Percentiles rank a stretch among this genome's conserved stretches.
Evolutionary conservation across 2,329 filamentous ascomycete species (phyloP).

Genomic region (Arthrobotrys entomopaga): DNA sequence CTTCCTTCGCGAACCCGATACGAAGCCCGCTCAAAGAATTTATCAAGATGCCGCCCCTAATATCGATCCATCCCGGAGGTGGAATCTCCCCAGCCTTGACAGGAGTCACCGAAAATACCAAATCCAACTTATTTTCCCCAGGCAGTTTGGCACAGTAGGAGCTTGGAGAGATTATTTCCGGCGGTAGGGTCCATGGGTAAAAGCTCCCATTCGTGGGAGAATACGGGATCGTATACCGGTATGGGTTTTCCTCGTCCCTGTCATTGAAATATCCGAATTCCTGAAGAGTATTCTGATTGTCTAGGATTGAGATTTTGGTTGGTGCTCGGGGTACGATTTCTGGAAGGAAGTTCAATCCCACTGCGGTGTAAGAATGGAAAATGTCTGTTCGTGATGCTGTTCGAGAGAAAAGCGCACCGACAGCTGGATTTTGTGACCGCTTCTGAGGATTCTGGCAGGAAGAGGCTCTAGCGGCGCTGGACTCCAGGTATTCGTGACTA

Average conservation of each 20-base stretch:
- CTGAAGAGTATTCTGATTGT: slow-evolving; percentile 35
- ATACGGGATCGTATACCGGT: slow-evolving; percentile 68
- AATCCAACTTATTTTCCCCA: slow-evolving; percentile 76
- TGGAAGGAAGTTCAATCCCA: slow-evolving; percentile 81
- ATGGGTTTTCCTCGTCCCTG: slow-evolving; percentile 64
- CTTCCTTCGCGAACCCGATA: slow-evolving; percentile 37
- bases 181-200: slow-evolving; percentile 92
- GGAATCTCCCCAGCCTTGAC: slow-evolving; percentile 28
- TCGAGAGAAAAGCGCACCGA: slow-evolving; percentile 67
- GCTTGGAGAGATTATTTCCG: slow-evolving; percentile 76
- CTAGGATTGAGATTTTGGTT: slow-evolving; percentile 63
- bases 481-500: slow-evolving; percentile 20
- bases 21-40: slow-evolving; percentile 47
- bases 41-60: slow-evolving; percentile 46
- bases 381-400: slow-evolving; percentile 82
- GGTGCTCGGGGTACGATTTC: slow-evolving; percentile 62
- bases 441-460: slow-evolving; percentile 32
- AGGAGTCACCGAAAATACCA: slow-evolving; percentile 68
- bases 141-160: slow-evolving; percentile 80
- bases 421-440: slow-evolving; percentile 20
- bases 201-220: slow-evolving; percentile 81
- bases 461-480: background rate
- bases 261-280: slow-evolving; percentile 66
- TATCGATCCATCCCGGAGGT: slow-evolving; percentile 43
- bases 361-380: slow-evolving; percentile 87